These are phyloP conservation scores for Metschnikowia gelsemii DNA, from an alignment of 805 yeast species.

Conservation along the genomic window DNA sequence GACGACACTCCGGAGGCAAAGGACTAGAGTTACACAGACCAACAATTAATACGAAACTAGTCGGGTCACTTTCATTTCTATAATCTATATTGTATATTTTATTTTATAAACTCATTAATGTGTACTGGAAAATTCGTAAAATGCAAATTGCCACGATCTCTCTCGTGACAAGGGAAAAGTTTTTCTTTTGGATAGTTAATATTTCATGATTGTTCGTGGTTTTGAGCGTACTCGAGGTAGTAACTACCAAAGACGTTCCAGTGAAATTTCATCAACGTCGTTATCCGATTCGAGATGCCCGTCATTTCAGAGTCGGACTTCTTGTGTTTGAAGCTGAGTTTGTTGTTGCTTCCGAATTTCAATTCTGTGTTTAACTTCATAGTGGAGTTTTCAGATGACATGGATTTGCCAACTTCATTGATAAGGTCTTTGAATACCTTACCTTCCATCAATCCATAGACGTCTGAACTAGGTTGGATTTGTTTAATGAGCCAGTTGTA, in stretches of 20 bases:
- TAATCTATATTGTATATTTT: constrained; percentile 4
- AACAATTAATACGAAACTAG: neutral
- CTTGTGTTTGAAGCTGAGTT: constrained; percentile 11
- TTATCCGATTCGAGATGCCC: constrained; percentile 56
- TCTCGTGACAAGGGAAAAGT: neutral
- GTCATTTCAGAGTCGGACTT: constrained; percentile 47
- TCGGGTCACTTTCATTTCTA: constrained; percentile 6
- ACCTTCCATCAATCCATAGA: constrained; percentile 72
- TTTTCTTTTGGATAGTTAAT: neutral
- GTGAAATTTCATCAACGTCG: constrained; percentile 71
- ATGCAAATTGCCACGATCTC: constrained; percentile 6
- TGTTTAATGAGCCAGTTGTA: constrained; percentile 81
- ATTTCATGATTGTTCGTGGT: constrained; percentile 6
- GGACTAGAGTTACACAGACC: neutral
- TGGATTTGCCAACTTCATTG: constrained; percentile 28
- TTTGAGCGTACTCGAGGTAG: constrained; percentile 45
- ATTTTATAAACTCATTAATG: neutral
- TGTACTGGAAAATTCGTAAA: constrained; percentile 6
- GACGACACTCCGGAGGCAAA: neutral
- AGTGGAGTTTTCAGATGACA: constrained; percentile 1
- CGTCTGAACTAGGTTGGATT: constrained; percentile 77
- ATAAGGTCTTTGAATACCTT: constrained; percentile 55
- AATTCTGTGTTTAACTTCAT: constrained; percentile 5
- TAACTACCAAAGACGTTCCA: constrained; percentile 79
- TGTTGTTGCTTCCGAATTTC: constrained; percentile 8